Evolutionary conservation across 257 asterid genomes (phyloP).

Genomic region (Mentha longifolia): DNA sequence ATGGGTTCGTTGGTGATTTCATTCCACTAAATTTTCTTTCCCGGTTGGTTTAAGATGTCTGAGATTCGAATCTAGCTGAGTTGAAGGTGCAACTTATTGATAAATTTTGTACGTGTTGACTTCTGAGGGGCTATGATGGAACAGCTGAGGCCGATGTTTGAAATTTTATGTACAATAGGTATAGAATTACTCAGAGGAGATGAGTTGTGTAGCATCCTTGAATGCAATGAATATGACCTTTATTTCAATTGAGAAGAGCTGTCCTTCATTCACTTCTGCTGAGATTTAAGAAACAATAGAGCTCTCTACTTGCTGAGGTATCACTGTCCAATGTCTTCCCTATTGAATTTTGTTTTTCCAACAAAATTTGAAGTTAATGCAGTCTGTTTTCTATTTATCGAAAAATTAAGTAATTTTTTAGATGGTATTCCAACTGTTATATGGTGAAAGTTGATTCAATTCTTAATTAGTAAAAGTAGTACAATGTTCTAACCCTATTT

Average conservation of each 20-base stretch:
- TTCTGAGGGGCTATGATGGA: slow-evolving; percentile 6
- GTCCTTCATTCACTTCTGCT: background rate
- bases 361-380: background rate
- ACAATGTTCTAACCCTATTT: too few species aligned
- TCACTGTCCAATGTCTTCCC: too few species aligned
- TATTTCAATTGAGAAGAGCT: background rate
- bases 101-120: background rate
- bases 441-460: too few species aligned
- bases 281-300: background rate
- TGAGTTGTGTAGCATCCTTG: slow-evolving; percentile 32
- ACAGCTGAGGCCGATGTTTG: background rate
- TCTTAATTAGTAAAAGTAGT: too few species aligned
- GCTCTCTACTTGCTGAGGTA: background rate
- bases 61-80: slow-evolving; percentile 26
- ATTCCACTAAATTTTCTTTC: background rate
- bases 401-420: background rate
- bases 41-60: slow-evolving; percentile 13
- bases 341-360: too few species aligned
- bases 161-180: slow-evolving; percentile 24
- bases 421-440: background rate
- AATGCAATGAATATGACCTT: slow-evolving; percentile 27
- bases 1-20: slow-evolving; percentile 5
- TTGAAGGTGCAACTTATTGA: slow-evolving; percentile 4
- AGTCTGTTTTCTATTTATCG: background rate
- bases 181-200: slow-evolving; percentile 18